Conservation (phyloP, 345 rosid genomes). For the Hevea brasiliensis region DNA sequence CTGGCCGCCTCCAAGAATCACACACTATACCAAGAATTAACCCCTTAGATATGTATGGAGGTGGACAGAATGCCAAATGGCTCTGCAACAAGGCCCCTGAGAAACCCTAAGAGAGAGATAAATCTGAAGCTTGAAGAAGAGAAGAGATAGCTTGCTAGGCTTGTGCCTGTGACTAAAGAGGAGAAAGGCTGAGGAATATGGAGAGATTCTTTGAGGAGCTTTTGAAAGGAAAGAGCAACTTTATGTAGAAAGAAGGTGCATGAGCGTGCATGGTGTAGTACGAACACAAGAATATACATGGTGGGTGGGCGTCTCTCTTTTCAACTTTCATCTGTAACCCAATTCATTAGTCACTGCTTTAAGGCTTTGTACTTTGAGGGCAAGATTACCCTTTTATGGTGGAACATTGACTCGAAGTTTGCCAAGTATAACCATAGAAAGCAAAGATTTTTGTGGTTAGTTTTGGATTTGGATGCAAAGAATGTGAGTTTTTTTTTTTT, state of each 20-base stretch:
- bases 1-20: conserved; percentile 43
- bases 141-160: background rate
- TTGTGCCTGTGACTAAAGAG: too few relatives aligned
- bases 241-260: conserved; percentile 30
- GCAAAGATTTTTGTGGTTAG: too few relatives aligned
- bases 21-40: background rate
- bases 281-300: conserved; percentile 7
- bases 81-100: conserved; percentile 46
- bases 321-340: background rate
- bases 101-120: conserved; percentile 28
- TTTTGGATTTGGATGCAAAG: too few relatives aligned
- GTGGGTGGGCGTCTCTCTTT: conserved; percentile 8
- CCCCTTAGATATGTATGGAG: conserved; percentile 25
- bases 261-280: conserved; percentile 46
- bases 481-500: background rate
- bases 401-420: background rate
- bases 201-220: background rate
- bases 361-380: background rate
- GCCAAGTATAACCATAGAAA: too few relatives aligned
- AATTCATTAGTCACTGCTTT: background rate
- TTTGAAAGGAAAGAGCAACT: conserved; percentile 14
- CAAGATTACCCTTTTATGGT: background rate
- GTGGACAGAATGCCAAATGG: conserved; percentile 66
- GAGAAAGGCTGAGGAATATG: background rate
- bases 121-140: background rate